These are phyloP conservation scores for Dovyalis caffra DNA, from an alignment of 345 rosid genomes.

Conservation along the genomic window DNA sequence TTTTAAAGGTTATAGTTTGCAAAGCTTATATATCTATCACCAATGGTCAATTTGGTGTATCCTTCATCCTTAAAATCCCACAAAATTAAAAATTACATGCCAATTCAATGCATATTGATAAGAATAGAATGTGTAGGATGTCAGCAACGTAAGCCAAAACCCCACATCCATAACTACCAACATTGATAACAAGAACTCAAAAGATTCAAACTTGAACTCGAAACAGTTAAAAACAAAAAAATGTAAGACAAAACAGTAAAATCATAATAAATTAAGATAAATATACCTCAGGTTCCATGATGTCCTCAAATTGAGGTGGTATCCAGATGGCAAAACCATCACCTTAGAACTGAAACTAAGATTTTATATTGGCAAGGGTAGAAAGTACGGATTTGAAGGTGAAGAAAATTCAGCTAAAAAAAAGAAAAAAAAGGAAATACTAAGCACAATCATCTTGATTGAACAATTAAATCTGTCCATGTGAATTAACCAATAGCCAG, in stretches of 20 bases:
- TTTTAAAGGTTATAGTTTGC: not conserved
- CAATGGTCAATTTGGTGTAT: not conserved
- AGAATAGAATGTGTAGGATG: not conserved
- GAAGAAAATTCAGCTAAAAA: conserved; percentile 56
- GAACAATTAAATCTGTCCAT: too few relatives aligned
- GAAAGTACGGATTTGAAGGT: conserved; percentile 43
- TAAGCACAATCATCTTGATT: too few relatives aligned
- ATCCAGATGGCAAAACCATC: conserved; percentile 79
- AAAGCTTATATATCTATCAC: not conserved
- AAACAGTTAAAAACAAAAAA: not conserved
- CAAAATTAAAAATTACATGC: not conserved
- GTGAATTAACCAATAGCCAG: too few relatives aligned
- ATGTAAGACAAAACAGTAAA: not conserved
- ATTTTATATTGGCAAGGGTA: conserved; percentile 64
- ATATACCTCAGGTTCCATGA: conserved; percentile 80
- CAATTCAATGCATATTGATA: not conserved
- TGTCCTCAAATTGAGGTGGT: conserved; percentile 84
- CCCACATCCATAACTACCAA: too few relatives aligned
- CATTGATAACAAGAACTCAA: not conserved
- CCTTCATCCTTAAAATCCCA: not conserved
- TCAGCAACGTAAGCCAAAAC: not conserved
- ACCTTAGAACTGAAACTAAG: conserved; percentile 88
- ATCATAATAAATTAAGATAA: not conserved
- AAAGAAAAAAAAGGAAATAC: too few relatives aligned
- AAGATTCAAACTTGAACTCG: not conserved